Percentiles rank a stretch among this genome's conserved stretches.
phyloP scores from a whole-genome alignment of 768 basidiomycete genomes.

The Tremella fuciformis region DNA sequence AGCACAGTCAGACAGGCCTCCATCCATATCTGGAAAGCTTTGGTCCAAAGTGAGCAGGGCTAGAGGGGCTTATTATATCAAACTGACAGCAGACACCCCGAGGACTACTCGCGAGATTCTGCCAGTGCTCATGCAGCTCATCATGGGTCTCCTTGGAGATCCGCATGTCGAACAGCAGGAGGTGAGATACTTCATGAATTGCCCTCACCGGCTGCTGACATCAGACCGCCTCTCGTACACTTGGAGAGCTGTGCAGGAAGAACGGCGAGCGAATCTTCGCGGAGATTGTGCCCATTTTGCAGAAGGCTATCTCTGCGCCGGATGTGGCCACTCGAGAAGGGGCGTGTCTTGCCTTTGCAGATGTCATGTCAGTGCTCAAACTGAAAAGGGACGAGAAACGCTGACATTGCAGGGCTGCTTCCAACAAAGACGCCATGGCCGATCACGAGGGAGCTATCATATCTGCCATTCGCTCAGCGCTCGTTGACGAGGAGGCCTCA shows the following conservation, averaged over 20 bases:
- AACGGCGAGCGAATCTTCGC: constrained; percentile 87
- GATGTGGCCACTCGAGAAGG: constrained; percentile 65
- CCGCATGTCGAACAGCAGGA: constrained; percentile 84
- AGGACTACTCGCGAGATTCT: constrained; percentile 80
- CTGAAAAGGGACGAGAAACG: not conserved
- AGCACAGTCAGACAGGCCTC: constrained; percentile 83
- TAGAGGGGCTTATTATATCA: not conserved
- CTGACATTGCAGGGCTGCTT: constrained; percentile 64
- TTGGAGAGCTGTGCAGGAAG: constrained; percentile 85
- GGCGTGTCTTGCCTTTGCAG: constrained; percentile 79
- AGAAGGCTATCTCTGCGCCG: constrained; percentile 60
- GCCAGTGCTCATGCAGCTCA: constrained; percentile 76
- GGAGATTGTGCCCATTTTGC: constrained; percentile 77
- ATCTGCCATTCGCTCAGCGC: constrained; percentile 71
- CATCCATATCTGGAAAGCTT: constrained; percentile 95
- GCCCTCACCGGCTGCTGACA: not conserved
- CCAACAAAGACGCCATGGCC: constrained; percentile 77
- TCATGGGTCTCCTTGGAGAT: constrained; percentile 69
- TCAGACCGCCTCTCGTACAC: constrained; percentile 83
- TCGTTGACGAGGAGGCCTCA: constrained; percentile 81
- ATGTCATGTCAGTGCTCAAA: constrained; percentile 67
- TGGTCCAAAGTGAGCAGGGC: constrained; percentile 72
- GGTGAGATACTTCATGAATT: constrained; percentile 54
- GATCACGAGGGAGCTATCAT: constrained; percentile 87
- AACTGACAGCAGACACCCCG: constrained; percentile 21